Evolutionary conservation across 2,329 filamentous ascomycete genomes (phyloP).

Genomic region (Aspergillus ochraceus): DNA sequence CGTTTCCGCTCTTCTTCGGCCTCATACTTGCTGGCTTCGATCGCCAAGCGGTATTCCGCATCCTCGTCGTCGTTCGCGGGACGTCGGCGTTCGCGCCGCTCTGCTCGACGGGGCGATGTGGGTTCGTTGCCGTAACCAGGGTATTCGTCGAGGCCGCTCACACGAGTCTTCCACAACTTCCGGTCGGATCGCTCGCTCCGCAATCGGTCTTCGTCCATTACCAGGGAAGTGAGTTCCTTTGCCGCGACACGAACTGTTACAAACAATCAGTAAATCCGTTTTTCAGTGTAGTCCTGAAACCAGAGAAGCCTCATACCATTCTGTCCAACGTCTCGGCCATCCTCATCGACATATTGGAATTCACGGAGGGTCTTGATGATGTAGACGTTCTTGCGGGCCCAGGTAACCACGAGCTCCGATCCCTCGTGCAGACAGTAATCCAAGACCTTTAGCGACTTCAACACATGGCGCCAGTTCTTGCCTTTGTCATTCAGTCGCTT

Average conservation of each 20-base stretch:
- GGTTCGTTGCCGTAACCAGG: constrained; percentile 43
- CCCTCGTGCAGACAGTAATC: constrained; percentile 98
- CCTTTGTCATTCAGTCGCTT: constrained; percentile 98
- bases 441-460: constrained; percentile 95
- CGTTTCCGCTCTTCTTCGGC: constrained; percentile 88
- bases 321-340: constrained; percentile 90
- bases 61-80: constrained; percentile 73
- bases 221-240: constrained; percentile 89
- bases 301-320: constrained; percentile 66
- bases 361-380: constrained; percentile 98
- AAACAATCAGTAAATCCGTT: neutral
- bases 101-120: constrained; percentile 35
- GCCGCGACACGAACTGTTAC: constrained; percentile 82
- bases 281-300: neutral
- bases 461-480: constrained; percentile 98
- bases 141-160: constrained; percentile 83
- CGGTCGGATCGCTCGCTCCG: constrained; percentile 87
- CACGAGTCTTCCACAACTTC: constrained; percentile 94
- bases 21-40: constrained; percentile 93
- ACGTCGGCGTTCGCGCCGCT: constrained; percentile 51
- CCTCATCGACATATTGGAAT: constrained; percentile 95
- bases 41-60: constrained; percentile 81
- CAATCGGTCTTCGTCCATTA: constrained; percentile 90
- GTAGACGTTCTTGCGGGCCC: constrained; percentile 97
- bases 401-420: constrained; percentile 93